These are phyloP conservation scores for Murraya paniculata DNA, from an alignment of 345 rosid species.

Conservation along the genomic window DNA sequence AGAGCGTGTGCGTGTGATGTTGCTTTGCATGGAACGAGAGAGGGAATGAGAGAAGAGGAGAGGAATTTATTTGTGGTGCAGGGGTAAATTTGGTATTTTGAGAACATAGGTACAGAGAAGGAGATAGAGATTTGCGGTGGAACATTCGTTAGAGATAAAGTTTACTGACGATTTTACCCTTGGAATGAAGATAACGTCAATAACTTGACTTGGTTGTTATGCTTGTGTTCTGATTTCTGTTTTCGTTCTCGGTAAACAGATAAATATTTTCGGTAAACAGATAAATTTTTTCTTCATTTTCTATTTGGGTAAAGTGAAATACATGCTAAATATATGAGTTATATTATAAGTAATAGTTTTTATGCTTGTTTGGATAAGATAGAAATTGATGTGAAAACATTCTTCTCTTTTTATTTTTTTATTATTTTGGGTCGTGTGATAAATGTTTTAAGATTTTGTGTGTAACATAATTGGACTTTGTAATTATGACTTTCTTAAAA, in stretches of 20 bases:
- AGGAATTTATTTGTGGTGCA: neutral
- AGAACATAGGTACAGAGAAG: neutral
- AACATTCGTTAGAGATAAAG: neutral
- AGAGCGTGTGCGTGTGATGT: neutral
- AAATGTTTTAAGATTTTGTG: neutral
- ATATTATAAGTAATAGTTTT: neutral
- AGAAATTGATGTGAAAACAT: neutral
- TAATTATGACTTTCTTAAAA: neutral
- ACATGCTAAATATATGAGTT: no score
- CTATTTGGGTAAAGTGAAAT: no score
- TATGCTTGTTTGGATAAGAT: neutral
- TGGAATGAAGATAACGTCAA: constrained; percentile 13
- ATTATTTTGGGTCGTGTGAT: neutral
- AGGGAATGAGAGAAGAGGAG: neutral
- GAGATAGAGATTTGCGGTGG: constrained; percentile 20
- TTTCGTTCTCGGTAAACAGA: neutral
- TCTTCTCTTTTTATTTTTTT: neutral
- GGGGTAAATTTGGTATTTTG: constrained; percentile 4
- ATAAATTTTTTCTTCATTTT: neutral
- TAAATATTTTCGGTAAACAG: neutral
- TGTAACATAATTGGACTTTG: neutral
- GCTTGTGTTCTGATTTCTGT: neutral
- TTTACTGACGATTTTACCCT: constrained; percentile 12
- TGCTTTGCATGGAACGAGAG: constrained; percentile 28
- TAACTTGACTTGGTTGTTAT: constrained; percentile 1